Base-by-base conservation (phyloP, 352 stramenopile species). In the Thraustotheca clavata region DNA sequence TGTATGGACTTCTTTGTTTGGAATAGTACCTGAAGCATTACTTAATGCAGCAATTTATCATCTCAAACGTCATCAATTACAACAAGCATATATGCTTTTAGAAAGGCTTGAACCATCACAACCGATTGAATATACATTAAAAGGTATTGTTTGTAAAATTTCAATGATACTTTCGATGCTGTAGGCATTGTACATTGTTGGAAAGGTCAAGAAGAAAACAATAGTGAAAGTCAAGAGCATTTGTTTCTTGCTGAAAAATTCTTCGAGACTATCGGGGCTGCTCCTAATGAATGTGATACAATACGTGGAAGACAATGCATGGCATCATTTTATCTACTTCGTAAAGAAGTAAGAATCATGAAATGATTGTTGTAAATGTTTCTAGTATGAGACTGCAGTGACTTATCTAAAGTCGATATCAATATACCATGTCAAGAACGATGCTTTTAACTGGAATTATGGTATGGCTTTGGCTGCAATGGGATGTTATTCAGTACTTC, bases 381-480 rank as follows among this genome's bases (percentile, higher is more conserved):
- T 14, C 4, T 48, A 62, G 59, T 86, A 77, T 31, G 70, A 62
- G 0, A 78, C 88, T 29, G 82, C 71, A 2, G 80, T 81, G 39
- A 69, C 86, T n/a, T 89, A 89, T 66, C 40, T 91, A 34, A 83
- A 69, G 32, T 89, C 80, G 1, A 88, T 89, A 33, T 62, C 69
- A 9, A 69, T 72, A 59, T 88, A 86, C 59, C 67, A 88, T 49
- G 55, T 68, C 31, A 67, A 70, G 4, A 74, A 71, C 38, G 80
- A 90, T 35, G 71, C 76, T 3, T 91, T 91, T 69, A 88, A 91
- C 68, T 89, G 79, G 79, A 91, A 91, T 65, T 88, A 88, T 62
- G 82, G 79, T 1, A 32, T 88, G 16, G 76, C 76, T 3, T 65
- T 91, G 9, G 82, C 77, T n/a, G 71, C 74, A 1, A 59, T 66